These are phyloP conservation scores for Lecanicillium sp. DNA, from an alignment of 2,329 filamentous ascomycete genomes.

Conservation along the genomic window DNA sequence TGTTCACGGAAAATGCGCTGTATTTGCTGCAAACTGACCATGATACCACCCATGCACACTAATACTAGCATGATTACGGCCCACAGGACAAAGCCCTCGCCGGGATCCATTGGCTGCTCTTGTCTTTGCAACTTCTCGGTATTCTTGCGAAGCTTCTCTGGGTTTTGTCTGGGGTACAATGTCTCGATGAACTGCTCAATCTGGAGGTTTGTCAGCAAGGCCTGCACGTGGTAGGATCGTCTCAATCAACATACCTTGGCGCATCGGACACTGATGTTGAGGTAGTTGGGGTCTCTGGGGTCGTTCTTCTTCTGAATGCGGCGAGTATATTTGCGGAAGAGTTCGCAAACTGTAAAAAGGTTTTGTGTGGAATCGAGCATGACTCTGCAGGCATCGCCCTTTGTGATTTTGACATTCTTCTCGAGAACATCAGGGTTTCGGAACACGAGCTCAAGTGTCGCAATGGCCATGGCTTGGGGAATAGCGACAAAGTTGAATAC, in stretches of 20 bases:
- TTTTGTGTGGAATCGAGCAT: constrained; percentile 95
- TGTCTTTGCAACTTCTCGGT: constrained; percentile 28
- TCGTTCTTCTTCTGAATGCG: constrained; percentile 91
- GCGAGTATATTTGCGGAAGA: constrained; percentile 70
- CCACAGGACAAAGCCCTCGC: constrained; percentile 59
- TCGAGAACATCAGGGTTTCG: constrained; percentile 81
- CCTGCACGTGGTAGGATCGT: background rate
- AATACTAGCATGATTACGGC: constrained; percentile 60
- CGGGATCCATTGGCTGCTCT: constrained; percentile 40
- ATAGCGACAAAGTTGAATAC: constrained; percentile 99
- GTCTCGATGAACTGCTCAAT: constrained; percentile 94
- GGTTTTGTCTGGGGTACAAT: constrained; percentile 78
- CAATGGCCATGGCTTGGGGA: constrained; percentile 94
- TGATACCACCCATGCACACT: constrained; percentile 59
- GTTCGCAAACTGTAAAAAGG: constrained; percentile 67
- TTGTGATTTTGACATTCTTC: constrained; percentile 91
- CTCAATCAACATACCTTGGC: constrained; percentile 54
- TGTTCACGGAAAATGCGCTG: constrained; percentile 1
- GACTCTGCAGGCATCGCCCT: constrained; percentile 82
- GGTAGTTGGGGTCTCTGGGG: constrained; percentile 82
- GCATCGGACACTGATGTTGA: constrained; percentile 85
- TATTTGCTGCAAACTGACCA: constrained; percentile 55
- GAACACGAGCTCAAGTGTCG: constrained; percentile 86
- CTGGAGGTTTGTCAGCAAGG: constrained; percentile 32
- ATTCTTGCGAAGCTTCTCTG: constrained; percentile 44